Percentiles rank a stretch among this genome's conserved stretches.
Evolutionary conservation across 2,329 filamentous ascomycete genomes (phyloP).

Genomic region (Aspergillus novoparasiticus): DNA sequence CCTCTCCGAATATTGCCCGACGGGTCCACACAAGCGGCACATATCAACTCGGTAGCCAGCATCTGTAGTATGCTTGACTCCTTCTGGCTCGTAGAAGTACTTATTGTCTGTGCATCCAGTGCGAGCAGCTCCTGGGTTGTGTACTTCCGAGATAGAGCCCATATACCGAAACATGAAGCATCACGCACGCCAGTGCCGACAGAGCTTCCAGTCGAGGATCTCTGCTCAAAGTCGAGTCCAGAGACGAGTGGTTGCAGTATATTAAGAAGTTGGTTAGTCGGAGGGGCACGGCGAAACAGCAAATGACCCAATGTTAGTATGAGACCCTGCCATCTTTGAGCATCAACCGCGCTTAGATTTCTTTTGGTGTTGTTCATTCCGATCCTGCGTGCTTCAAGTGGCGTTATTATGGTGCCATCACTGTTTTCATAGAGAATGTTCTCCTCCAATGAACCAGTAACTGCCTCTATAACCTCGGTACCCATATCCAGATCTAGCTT

Average conservation of each 20-base stretch:
- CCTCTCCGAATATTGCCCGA: slow-evolving; percentile 92
- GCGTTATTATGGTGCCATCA: slow-evolving; percentile 43
- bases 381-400: slow-evolving; percentile 34
- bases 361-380: slow-evolving; percentile 45
- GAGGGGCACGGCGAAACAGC: slow-evolving; percentile 80
- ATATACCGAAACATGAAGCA: slow-evolving; percentile 94
- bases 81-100: slow-evolving; percentile 30
- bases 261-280: slow-evolving; percentile 67
- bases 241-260: slow-evolving; percentile 77
- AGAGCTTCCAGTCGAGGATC: slow-evolving; percentile 79
- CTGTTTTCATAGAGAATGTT: slow-evolving; percentile 60
- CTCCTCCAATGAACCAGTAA: slow-evolving; percentile 69
- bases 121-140: slow-evolving; percentile 73
- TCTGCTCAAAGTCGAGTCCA: slow-evolving; percentile 85
- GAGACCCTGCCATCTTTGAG: slow-evolving; percentile 87
- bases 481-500: slow-evolving; percentile 81
- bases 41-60: slow-evolving; percentile 78
- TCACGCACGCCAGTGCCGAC: slow-evolving; percentile 90
- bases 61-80: slow-evolving; percentile 65
- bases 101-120: slow-evolving; percentile 50
- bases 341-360: slow-evolving; percentile 74
- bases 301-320: slow-evolving; percentile 85
- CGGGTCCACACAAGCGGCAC: slow-evolving; percentile 81
- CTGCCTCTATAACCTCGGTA: slow-evolving; percentile 81
- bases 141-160: slow-evolving; percentile 87